phyloP scores from a whole-genome alignment of 1,139 yeast species.

The Candida pseudoviswanathii region DNA sequence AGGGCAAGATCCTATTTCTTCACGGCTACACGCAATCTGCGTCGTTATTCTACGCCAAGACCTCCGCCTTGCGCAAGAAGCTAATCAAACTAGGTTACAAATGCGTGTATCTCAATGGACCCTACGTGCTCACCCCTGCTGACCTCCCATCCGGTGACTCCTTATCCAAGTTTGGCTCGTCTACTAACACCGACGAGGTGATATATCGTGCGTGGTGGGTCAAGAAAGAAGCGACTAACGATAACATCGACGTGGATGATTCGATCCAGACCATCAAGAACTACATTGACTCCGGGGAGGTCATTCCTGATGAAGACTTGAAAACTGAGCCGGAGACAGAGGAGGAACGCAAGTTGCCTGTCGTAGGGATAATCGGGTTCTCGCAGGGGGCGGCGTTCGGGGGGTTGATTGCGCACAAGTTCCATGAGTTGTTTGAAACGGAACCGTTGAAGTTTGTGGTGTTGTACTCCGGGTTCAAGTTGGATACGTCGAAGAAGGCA shows the following conservation, averaged over 20 bases:
- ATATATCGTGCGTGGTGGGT: constrained; percentile 44
- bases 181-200: constrained; percentile 24
- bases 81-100: constrained; percentile 49
- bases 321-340: constrained; percentile 23
- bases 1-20: constrained; percentile 39
- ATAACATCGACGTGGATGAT: constrained; percentile 26
- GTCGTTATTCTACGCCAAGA: constrained; percentile 47
- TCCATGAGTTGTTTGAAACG: constrained; percentile 29
- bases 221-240: constrained; percentile 25
- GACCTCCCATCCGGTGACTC: constrained; percentile 62
- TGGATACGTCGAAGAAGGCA: constrained; percentile 48
- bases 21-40: constrained; percentile 51
- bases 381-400: constrained; percentile 57
- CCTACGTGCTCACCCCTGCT: constrained; percentile 59
- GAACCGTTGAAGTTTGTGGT: constrained; percentile 65
- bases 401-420: constrained; percentile 38
- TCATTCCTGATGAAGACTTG: constrained; percentile 34
- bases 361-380: constrained; percentile 46
- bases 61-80: constrained; percentile 46
- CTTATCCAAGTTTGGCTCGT: constrained; percentile 46
- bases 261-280: constrained; percentile 33
- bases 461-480: constrained; percentile 74
- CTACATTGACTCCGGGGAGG: constrained; percentile 33
- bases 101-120: constrained; percentile 78
- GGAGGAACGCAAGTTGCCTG: constrained; percentile 30